Evolutionary conservation across 495 filamentous ascomycete genomes (phyloP).

Genomic region (Penicillium odoratum): DNA sequence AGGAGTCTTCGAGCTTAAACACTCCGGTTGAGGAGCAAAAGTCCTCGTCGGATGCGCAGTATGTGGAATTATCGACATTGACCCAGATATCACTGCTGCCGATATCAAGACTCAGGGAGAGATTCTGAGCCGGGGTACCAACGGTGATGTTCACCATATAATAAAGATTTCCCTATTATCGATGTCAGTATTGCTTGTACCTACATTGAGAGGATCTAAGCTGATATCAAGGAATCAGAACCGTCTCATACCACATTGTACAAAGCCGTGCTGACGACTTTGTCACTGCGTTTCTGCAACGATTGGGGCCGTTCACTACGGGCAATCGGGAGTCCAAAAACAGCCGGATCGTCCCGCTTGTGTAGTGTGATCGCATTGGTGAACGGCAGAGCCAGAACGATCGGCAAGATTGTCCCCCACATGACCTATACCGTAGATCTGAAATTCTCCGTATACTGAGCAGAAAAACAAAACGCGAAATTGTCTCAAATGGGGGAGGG

Average conservation of each 20-base stretch:
- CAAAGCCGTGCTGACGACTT: slow-evolving; percentile 15
- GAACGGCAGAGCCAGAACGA: slow-evolving; percentile 17
- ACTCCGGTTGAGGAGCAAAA: slow-evolving; percentile 50
- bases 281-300: slow-evolving; percentile 43
- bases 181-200: slow-evolving; percentile 9
- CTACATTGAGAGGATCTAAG: too few relatives aligned
- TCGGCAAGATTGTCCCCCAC: slow-evolving; percentile 18
- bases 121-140: slow-evolving; percentile 60
- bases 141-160: slow-evolving; percentile 69
- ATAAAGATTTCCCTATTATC: slow-evolving; percentile 50
- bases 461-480: background rate
- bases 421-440: slow-evolving; percentile 8
- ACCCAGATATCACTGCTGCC: slow-evolving; percentile 82
- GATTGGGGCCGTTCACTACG: slow-evolving; percentile 20
- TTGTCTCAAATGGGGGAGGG: background rate
- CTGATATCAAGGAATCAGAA: background rate
- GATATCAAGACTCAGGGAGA: slow-evolving; percentile 68
- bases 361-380: slow-evolving; percentile 27
- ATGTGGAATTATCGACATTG: slow-evolving; percentile 19
- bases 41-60: slow-evolving; percentile 25
- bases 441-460: background rate
- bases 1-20: slow-evolving; percentile 63
- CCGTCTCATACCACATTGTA: slow-evolving; percentile 18
- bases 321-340: slow-evolving; percentile 49
- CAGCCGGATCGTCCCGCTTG: slow-evolving; percentile 35